These are phyloP conservation scores for Suillus clintonianus DNA, from an alignment of 768 basidiomycete genomes.

Conservation along the genomic window DNA sequence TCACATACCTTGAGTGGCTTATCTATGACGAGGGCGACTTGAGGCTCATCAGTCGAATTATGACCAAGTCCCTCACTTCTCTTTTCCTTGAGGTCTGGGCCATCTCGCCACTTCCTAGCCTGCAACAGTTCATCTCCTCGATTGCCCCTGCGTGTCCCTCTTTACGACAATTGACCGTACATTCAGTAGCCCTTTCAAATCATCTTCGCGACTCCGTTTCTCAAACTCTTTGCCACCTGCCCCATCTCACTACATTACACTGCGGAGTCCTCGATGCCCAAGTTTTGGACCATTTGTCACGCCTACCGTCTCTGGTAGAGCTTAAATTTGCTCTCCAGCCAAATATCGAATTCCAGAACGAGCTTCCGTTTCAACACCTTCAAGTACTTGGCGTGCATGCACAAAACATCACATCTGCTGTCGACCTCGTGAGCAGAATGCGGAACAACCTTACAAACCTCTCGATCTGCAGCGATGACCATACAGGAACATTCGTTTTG, in stretches of 20 bases:
- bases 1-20: constrained; percentile 25
- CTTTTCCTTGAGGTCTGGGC: neutral
- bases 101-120: neutral
- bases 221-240: neutral
- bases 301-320: constrained; percentile 16
- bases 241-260: constrained; percentile 2
- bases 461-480: neutral
- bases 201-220: neutral
- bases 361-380: neutral
- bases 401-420: neutral
- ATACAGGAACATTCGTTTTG: neutral
- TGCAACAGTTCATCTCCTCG: constrained; percentile 1
- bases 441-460: neutral
- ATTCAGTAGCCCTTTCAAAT: neutral
- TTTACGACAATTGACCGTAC: neutral
- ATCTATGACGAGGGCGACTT: neutral
- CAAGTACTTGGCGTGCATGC: neutral
- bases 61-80: neutral
- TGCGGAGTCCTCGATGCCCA: constrained; percentile 14
- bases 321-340: neutral
- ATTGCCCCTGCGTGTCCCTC: neutral
- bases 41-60: neutral
- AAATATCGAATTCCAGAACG: neutral
- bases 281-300: constrained; percentile 26
- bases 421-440: constrained; percentile 1